Percentiles rank a stretch among this genome's conserved stretches.
Conservation (phyloP, 257 asterid genomes). For the Haberlea rhodopensis region DNA sequence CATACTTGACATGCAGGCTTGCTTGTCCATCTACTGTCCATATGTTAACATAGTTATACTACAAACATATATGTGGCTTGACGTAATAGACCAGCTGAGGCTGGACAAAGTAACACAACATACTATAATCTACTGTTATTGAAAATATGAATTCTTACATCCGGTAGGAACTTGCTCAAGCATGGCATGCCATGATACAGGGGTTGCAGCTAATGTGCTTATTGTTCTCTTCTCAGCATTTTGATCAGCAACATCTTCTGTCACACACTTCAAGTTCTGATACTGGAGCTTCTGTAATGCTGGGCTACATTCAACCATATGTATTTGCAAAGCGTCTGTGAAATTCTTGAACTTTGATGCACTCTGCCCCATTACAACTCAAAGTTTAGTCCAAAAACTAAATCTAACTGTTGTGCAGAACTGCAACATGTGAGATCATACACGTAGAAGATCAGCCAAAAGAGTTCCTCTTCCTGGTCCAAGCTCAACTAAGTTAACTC, state of each 20-base stretch:
- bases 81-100: not conserved
- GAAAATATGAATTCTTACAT: conserved; percentile 43
- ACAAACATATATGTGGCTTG: not conserved
- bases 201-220: conserved; percentile 65
- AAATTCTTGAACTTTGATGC: conserved; percentile 74
- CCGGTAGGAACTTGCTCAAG: conserved; percentile 92
- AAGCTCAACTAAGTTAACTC: conserved; percentile 82
- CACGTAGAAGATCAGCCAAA: conserved; percentile 91
- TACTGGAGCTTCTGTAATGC: conserved; percentile 71
- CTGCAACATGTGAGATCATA: conserved; percentile 31
- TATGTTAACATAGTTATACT: not conserved
- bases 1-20: not conserved
- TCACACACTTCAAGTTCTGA: conserved; percentile 63
- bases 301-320: conserved; percentile 97
- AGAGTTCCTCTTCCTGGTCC: conserved; percentile 99
- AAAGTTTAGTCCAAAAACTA: conserved; percentile 18
- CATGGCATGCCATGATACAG: conserved; percentile 86
- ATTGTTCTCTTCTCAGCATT: conserved; percentile 37
- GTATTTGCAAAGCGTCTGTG: conserved; percentile 65
- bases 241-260: conserved; percentile 39
- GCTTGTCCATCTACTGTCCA: not conserved
- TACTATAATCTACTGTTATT: not conserved
- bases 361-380: conserved; percentile 45
- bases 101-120: not conserved
- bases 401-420: not conserved